Base-by-base conservation (phyloP, 2,329 filamentous ascomycete species). In the Colletotrichum sp. region DNA sequence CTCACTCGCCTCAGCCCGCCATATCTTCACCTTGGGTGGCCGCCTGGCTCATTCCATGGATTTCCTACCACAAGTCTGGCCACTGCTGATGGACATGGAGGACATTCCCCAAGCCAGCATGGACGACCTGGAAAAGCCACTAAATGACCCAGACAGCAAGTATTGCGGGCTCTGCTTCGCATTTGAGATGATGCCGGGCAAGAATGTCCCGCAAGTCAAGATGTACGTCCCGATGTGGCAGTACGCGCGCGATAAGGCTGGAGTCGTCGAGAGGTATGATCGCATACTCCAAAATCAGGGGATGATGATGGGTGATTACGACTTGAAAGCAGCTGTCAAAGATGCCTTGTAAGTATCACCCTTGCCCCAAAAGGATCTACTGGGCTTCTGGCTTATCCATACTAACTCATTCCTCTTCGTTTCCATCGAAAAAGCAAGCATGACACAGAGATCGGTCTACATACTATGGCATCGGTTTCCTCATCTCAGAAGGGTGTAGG, bases 291-390 rank as follows among this genome's bases (percentile, higher is more conserved):
- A 30, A 16, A 48, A 30, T 16, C 73, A 68, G 56, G 70, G 64
- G 7, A 75, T 43, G 36, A 62, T 34, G 18, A 38, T 15, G 38
- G 72, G 72, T 16, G 13, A 68, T 36, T n/a, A 18, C 62, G 26
- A 52, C 32, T 24, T 75, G 28, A n/a, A 15, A 36, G 24, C 69
- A 30, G 64, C 28, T 60, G 5, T 75, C 5, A 21, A 58, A 18
- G 16, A 58, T 18, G 62, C 73, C 64, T 75, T 75, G 73, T 73
- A 21, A 75, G 72, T 75, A 36, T 32, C 4, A 13, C 13, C 15
- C 13, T 52, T 56, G 32, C 58, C 10, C 9, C 18, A 16, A 3
- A 9, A n/a, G 13, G 21, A 1, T 21, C 3, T 15, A 18, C n/a
- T 8, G n/a, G 12, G 18, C n/a, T 3, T 9, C 16, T 8, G 8